These are phyloP conservation scores for Fusarium decemcellulare DNA, from an alignment of 2,329 filamentous ascomycete genomes.

Conservation along the genomic window DNA sequence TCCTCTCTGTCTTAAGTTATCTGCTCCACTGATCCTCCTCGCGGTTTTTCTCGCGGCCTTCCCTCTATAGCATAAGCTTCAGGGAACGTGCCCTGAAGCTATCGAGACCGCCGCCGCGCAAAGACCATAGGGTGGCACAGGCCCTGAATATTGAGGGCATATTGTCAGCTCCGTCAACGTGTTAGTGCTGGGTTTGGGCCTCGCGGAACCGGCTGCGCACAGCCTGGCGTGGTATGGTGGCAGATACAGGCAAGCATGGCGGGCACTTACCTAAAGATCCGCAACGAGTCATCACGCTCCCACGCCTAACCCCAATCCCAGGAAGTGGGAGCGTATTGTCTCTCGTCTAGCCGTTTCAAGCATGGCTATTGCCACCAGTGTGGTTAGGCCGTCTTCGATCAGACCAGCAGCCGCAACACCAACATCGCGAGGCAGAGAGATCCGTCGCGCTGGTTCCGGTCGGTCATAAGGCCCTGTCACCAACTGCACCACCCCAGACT, in stretches of 20 bases:
- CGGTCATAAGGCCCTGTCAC: constrained; percentile 33
- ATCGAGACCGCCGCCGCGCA: constrained; percentile 47
- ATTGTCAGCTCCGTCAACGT: constrained; percentile 39
- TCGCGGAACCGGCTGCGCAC: constrained; percentile 48
- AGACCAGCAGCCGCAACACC: constrained; percentile 37
- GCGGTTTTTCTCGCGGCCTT: constrained; percentile 27
- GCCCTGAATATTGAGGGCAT: constrained; percentile 37
- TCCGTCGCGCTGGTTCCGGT: constrained; percentile 44
- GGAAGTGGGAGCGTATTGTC: constrained; percentile 25
- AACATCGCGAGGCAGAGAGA: constrained; percentile 37
- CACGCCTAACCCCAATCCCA: constrained; percentile 26
- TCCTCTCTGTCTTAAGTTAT: constrained; percentile 15
- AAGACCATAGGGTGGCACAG: constrained; percentile 40
- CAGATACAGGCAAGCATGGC: constrained; percentile 21
- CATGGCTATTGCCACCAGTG: constrained; percentile 30
- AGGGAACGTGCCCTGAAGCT: constrained; percentile 47
- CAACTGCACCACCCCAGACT: constrained; percentile 41
- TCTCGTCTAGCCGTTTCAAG: constrained; percentile 33
- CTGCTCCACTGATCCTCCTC: constrained; percentile 42
- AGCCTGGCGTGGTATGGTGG: constrained; percentile 36
- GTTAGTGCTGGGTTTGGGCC: constrained; percentile 40
- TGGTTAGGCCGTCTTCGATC: constrained; percentile 34
- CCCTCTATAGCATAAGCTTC: constrained; percentile 40
- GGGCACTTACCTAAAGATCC: constrained; percentile 40
- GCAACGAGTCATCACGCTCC: constrained; percentile 36